Base-by-base conservation (phyloP, 352 stramenopile species). In the Phytopythium ostracodes region DNA sequence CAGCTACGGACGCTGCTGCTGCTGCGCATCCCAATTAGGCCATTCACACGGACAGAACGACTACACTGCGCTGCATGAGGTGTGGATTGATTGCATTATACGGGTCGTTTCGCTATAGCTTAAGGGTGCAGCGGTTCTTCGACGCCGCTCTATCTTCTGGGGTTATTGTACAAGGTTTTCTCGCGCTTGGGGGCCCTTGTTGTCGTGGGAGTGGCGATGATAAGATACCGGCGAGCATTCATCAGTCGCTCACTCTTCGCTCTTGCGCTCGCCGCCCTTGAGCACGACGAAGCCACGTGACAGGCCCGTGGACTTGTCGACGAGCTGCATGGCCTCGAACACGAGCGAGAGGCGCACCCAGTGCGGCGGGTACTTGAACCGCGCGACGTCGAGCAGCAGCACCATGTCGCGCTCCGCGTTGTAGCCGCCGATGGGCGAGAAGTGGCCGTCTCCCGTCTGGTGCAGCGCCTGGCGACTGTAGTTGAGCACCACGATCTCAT, bases 391-490 rank as follows among this genome's bases (percentile, higher is more conserved):
- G 58, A 99, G 75, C 36, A 99, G 84, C 24, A 99, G 75, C 50
- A 98, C 92, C 78, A 93, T 89, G 56, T 98, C 95, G 17, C 79
- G 81, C 66, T 73, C 79, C 42, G 72, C 73, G 68, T 98, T 80
- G 73, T 99, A 99, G 4, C 93, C 96, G 49, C 88, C 97, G 59
- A 99, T 92, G 14, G 97, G 97, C 38, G 89, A 98, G 70, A 99
- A 99, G 72, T 99, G 97, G 20, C 97, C 97, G 59, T 87, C 86
- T 17, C 97, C 97, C 0, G 96, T 99, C 73, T 99, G 96, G 18
- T 78, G 73, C 2, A 99, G 75, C 55, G 83, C 81, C 69, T 96
- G 86, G 56, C 96, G 85, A 14, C 76, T 87, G 77, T 98, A 99
- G 24, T 96, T 98, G 25, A 97, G 77, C 40, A 98, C 94, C 22